These are phyloP conservation scores for Mycena vulgaris DNA, from an alignment of 768 basidiomycete genomes.

Conservation along the genomic window DNA sequence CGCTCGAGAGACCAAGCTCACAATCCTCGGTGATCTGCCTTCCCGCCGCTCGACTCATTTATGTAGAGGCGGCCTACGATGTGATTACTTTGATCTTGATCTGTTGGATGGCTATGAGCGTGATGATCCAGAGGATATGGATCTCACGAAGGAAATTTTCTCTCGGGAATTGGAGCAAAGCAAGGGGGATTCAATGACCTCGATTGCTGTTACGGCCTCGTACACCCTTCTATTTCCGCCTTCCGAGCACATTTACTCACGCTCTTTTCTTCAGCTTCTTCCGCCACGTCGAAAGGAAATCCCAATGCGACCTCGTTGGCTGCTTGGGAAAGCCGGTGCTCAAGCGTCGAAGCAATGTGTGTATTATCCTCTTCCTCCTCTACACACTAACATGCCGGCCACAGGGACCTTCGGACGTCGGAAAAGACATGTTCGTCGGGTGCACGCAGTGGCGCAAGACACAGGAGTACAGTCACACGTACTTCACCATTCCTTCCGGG, in stretches of 20 bases:
- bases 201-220: background rate
- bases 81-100: background rate
- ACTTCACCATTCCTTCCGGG: background rate
- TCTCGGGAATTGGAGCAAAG: background rate
- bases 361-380: background rate
- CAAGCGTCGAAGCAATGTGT: background rate
- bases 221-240: background rate
- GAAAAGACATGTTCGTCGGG: background rate
- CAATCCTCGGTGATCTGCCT: background rate
- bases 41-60: background rate
- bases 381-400: background rate
- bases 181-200: background rate
- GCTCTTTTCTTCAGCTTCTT: background rate
- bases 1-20: background rate
- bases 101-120: background rate
- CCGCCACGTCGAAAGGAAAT: background rate
- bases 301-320: background rate
- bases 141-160: background rate
- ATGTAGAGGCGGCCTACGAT: background rate
- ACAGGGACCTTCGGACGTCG: background rate
- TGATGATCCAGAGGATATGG: background rate
- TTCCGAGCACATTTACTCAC: background rate
- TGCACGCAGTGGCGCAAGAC: background rate
- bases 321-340: background rate
- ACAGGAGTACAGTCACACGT: background rate